phyloP scores from a whole-genome alignment of 495 filamentous ascomycete genomes.

The Talaromyces adpressus region DNA sequence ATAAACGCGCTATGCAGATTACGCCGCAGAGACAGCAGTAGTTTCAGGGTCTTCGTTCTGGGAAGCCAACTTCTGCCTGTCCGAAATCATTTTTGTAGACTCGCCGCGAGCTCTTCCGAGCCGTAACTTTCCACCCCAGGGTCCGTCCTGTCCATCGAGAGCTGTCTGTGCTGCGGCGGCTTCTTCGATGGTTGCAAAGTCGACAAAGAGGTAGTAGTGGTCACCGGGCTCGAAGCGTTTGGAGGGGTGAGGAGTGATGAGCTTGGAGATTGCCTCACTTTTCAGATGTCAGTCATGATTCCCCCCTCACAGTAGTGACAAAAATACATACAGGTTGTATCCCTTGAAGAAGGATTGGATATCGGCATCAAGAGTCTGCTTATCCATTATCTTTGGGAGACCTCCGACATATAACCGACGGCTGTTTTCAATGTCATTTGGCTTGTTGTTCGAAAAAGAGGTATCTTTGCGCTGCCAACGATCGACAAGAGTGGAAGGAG shows the following conservation, averaged over 20 bases:
- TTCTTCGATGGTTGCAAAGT: slow-evolving; percentile 50
- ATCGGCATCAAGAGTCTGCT: slow-evolving; percentile 43
- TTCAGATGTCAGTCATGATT: not conserved
- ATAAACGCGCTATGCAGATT: not conserved
- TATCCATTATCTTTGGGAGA: slow-evolving; percentile 50
- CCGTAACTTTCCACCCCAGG: slow-evolving; percentile 40
- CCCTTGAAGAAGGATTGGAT: slow-evolving; percentile 53
- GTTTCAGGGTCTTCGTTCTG: slow-evolving; percentile 10
- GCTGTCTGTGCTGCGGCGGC: slow-evolving; percentile 41
- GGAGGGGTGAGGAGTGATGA: slow-evolving; percentile 50
- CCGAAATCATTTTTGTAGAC: slow-evolving; percentile 18
- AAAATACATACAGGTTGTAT: slow-evolving; percentile 40
- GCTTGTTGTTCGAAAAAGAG: slow-evolving; percentile 12
- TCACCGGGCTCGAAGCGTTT: slow-evolving; percentile 45
- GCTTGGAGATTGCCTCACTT: slow-evolving; percentile 54
- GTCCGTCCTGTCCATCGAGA: slow-evolving; percentile 31
- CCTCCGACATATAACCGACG: slow-evolving; percentile 58
- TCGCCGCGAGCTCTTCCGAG: slow-evolving; percentile 34
- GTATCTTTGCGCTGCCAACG: slow-evolving; percentile 31
- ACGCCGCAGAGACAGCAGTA: slow-evolving; percentile 10
- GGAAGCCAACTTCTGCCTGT: slow-evolving; percentile 14
- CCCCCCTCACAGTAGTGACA: not conserved
- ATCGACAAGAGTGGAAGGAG: slow-evolving; percentile 21
- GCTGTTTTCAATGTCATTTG: slow-evolving; percentile 30
- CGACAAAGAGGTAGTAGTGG: slow-evolving; percentile 64